Base-by-base conservation (phyloP, 805 yeast genomes). In the Tetrapisispora taiwanensis region DNA sequence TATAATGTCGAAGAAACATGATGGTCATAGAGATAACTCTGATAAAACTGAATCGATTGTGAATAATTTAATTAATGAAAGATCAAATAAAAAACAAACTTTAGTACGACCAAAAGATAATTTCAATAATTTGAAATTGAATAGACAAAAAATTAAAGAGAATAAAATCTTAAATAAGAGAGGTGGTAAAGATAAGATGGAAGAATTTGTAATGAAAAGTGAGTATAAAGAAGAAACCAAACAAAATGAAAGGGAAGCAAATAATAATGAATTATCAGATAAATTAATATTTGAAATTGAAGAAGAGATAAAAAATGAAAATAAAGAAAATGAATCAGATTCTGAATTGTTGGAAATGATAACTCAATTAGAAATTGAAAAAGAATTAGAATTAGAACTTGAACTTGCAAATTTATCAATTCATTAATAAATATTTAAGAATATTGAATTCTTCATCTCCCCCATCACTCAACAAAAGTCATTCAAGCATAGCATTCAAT, bases 151-250 rank as follows among this genome's bases (percentile, higher is more conserved):
- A 20, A 30, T 15, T 12, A 33, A 20, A 24, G 31, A 15, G 6
- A 15, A 19, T 6, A 41, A 27, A 19, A 4, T 17, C 4, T 2
- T 41, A 10, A 28, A 18, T 8, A 41, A 28, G 7, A 49, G 63
- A 22, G 62, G 65, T 24, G 64, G 65, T 0, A 17, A 48, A 13
- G 52, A 49, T 3, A 43, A 43, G 18, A 59, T 61, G 65, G 63
- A 58, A 39, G 38, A 48, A 6, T 58, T 59, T 34, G 51, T 61
- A 4, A 54, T 58, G 58, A 36, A 26, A 41, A 47, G 12, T 46
- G 53, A 12, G 62, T 58, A 36, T 44, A 46, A 10, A 36, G 26
- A 15, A 36, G 44, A 30, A 59, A 59, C 34, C 30, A 46, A 20
- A 41, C 48, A 17, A 18, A 40, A 4, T 41, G 54, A 32, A 28